Evolutionary conservation across 1,139 yeast genomes (phyloP).

Genomic region (Sugiyamaella neomexicana): DNA sequence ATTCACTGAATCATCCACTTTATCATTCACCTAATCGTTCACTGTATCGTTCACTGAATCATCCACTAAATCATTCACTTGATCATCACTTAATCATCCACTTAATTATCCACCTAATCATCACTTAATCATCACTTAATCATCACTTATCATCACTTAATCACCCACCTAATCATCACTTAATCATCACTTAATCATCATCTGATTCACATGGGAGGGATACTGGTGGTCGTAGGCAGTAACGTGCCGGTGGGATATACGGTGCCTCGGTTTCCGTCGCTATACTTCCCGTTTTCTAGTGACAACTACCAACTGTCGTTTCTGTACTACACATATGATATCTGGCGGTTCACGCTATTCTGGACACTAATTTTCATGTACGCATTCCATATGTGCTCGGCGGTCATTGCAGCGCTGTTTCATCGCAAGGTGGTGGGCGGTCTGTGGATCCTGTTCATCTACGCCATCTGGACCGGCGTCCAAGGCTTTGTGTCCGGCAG

Average conservation of each 20-base stretch:
- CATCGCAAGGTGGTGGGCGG: slow-evolving; percentile 47
- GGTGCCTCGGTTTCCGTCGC: slow-evolving; percentile 77
- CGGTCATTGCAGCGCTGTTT: slow-evolving; percentile 58
- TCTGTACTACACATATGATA: slow-evolving; percentile 67
- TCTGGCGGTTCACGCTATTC: slow-evolving; percentile 79
- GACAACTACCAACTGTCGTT: slow-evolving; percentile 52
- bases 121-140: too few relatives aligned
- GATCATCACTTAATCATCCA: too few relatives aligned
- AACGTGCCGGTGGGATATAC: slow-evolving; percentile 75
- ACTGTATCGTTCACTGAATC: too few relatives aligned
- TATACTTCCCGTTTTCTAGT: slow-evolving; percentile 64
- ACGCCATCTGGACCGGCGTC: slow-evolving; percentile 49
- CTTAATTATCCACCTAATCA: too few relatives aligned
- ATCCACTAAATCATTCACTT: too few relatives aligned
- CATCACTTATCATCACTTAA: too few relatives aligned
- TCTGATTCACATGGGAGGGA: slow-evolving; percentile 22
- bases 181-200: too few relatives aligned
- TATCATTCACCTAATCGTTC: too few relatives aligned
- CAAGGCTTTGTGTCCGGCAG: slow-evolving; percentile 75
- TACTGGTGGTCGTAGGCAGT: slow-evolving; percentile 31
- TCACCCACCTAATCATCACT: too few relatives aligned
- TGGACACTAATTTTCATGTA: slow-evolving; percentile 75
- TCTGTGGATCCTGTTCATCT: slow-evolving; percentile 46
- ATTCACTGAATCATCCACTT: too few relatives aligned
- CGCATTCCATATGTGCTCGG: slow-evolving; percentile 65